Evolutionary conservation across 2,329 filamentous ascomycete species (phyloP), one percentile per base, ranked within the genome.

Genomic region (Colletotrichum eleusines): DNA sequence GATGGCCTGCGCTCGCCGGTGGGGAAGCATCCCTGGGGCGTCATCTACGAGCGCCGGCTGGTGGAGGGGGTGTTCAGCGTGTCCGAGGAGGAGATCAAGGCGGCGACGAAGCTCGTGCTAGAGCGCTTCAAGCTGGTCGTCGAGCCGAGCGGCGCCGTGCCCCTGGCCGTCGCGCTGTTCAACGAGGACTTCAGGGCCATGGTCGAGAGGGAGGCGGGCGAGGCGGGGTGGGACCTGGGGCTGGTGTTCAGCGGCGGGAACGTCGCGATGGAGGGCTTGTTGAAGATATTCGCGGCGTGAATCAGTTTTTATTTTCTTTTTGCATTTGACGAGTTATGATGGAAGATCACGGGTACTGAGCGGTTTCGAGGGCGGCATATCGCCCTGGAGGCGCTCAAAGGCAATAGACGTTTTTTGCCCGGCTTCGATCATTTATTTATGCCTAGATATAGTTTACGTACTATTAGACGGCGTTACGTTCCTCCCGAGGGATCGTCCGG

Each of bases 111-210:
- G 72, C 81, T 98, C 72, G 91, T 97, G 42, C 83, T 95, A 73
- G 95, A 98, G 87, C 84, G 95, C 69, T 90, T 96, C 86, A 98
- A 98, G 88, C 83, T 97, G 57, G 90, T 98, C 28, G 90, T 98
- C 16, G 95, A 98, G 85, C 95, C 95, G 28, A 95, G 92, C 80
- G 89, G 92, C 0, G 94, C 91, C 2, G 95, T 98, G n/a, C 89
- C 90, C 1, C 80, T 98, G 71, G 96, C 95, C 0, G 92, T 93
- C 9, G 91, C 90, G 63, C 82, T 98, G 74, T 98, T 89, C 74
- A 92, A 97, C 78, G 93, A 97, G 81, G 93, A 94, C 5, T 98
- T 98, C 73, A 84, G 94, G 69, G 79, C 77, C 16, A 80, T 91
- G 80, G 92, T 95, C 12, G 90, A 94, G 82, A 80, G 77, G 71